Conservation (phyloP, 257 asterid genomes). For the Hygrophila difformis region DNA sequence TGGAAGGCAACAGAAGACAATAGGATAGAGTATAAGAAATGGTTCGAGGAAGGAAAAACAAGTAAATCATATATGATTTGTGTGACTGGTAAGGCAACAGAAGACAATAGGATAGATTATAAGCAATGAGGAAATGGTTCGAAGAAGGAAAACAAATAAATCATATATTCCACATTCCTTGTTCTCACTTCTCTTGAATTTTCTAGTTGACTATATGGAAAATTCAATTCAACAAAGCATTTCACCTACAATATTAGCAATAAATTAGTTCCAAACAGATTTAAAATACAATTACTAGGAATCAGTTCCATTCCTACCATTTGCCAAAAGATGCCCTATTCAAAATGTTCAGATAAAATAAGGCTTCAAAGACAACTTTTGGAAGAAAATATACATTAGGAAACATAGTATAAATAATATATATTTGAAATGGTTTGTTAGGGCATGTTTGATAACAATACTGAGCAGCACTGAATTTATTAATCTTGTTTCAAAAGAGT, state of each 20-base stretch:
- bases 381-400: too few relatives aligned
- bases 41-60: conserved; percentile 9
- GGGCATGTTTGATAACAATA: too few relatives aligned
- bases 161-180: too few relatives aligned
- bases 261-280: neutral
- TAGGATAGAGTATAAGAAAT: conserved; percentile 19
- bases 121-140: conserved; percentile 13
- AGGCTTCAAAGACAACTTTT: too few relatives aligned
- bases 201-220: conserved; percentile 3
- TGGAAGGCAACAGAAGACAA: conserved; percentile 30
- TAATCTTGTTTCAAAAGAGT: too few relatives aligned
- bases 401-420: too few relatives aligned
- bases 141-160: conserved; percentile 13
- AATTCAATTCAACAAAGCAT: conserved; percentile 1
- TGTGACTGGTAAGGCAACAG: conserved; percentile 54
- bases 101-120: conserved; percentile 20
- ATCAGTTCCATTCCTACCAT: neutral
- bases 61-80: conserved; percentile 5
- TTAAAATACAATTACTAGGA: neutral
- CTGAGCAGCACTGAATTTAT: too few relatives aligned
- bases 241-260: conserved; percentile 7
- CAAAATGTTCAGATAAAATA: too few relatives aligned
- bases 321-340: neutral
- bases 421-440: too few relatives aligned
- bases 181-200: neutral